These are phyloP conservation scores for Coemansia sp. DNA, from an alignment of 192 early-diverging fungal genomes.

Conservation along the genomic window DNA sequence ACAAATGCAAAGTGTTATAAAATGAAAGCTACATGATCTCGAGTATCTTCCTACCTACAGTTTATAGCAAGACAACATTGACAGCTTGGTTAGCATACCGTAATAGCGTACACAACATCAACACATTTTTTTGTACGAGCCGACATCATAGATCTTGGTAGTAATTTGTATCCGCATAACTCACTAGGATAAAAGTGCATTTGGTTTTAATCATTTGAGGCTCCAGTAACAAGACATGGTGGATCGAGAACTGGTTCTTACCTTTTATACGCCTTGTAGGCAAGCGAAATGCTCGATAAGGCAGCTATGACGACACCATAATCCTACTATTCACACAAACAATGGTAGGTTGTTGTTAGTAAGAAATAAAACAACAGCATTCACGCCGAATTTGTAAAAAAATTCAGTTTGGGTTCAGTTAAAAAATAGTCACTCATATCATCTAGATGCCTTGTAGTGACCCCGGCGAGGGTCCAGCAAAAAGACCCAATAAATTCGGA, in stretches of 20 bases:
- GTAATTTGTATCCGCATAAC: constrained; percentile 15
- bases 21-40: neutral
- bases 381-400: neutral
- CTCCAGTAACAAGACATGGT: neutral
- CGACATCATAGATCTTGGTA: constrained; percentile 16
- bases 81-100: neutral
- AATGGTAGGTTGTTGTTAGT: neutral
- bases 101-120: neutral
- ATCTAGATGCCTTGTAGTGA: constrained; percentile 22
- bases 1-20: neutral
- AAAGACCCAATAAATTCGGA: constrained; percentile 38
- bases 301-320: neutral
- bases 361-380: neutral
- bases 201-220: constrained; percentile 15
- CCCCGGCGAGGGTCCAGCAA: constrained; percentile 52
- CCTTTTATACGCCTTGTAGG: neutral
- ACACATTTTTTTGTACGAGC: neutral
- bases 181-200: constrained; percentile 13
- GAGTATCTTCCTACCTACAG: constrained; percentile 4
- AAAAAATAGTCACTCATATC: constrained; percentile 46
- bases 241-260: neutral
- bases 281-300: neutral
- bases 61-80: neutral
- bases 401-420: constrained; percentile 27
- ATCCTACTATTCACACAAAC: neutral